Percentiles rank a stretch among this genome's conserved stretches.
phyloP scores from a whole-genome alignment of 2,329 filamentous ascomycete genomes.

The Leptographium procerum region DNA sequence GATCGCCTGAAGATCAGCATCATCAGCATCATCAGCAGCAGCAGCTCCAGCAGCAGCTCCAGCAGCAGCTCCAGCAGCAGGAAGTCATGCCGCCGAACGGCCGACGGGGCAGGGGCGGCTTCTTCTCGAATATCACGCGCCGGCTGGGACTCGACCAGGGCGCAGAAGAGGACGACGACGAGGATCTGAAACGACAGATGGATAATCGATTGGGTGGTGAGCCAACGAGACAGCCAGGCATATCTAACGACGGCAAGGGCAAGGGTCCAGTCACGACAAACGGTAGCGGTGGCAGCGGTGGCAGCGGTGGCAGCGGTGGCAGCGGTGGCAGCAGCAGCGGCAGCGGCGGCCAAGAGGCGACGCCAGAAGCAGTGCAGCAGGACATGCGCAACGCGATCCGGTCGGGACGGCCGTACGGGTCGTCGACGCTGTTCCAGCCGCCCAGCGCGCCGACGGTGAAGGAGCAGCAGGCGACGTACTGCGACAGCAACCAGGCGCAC shows the following conservation, averaged over 20 bases:
- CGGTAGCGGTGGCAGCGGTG: conserved; percentile 12
- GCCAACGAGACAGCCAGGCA: neutral
- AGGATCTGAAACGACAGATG: too few species aligned
- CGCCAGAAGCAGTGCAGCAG: conserved; percentile 49
- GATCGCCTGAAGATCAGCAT: conserved; percentile 32
- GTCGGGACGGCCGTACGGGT: conserved; percentile 66
- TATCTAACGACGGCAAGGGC: neutral
- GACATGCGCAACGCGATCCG: conserved; percentile 70
- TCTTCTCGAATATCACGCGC: conserved; percentile 59
- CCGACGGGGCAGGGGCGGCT: conserved; percentile 29
- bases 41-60: neutral
- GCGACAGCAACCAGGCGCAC: conserved; percentile 63
- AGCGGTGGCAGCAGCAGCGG: neutral
- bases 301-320: conserved; percentile 11
- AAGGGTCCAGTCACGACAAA: neutral
- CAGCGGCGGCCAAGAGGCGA: conserved; percentile 34
- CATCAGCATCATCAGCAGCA: conserved; percentile 9
- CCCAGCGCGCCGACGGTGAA: conserved; percentile 63
- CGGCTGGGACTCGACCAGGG: conserved; percentile 55
- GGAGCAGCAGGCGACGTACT: conserved; percentile 77
- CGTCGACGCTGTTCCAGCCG: conserved; percentile 58
- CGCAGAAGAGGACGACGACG: conserved; percentile 33
- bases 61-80: neutral
- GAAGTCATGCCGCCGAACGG: too few species aligned
- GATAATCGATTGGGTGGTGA: too few species aligned